These are phyloP conservation scores for Boletus subparvulus DNA, from an alignment of 768 basidiomycete species.

Conservation along the genomic window DNA sequence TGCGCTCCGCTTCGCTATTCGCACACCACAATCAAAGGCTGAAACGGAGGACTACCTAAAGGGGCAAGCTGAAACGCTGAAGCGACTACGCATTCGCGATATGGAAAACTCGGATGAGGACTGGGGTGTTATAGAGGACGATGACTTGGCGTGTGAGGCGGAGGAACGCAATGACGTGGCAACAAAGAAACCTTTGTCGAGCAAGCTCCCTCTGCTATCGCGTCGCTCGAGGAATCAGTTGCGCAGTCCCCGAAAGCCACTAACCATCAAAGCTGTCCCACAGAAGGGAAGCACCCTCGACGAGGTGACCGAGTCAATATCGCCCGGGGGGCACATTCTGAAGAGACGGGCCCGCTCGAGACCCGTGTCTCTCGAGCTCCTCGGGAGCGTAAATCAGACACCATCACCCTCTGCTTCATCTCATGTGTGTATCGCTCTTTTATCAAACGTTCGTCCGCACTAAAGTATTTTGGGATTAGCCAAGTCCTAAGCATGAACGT, in stretches of 20 bases:
- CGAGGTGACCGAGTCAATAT: constrained; percentile 68
- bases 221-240: constrained; percentile 31
- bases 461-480: not conserved
- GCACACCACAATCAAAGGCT: constrained; percentile 35
- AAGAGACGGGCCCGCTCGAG: constrained; percentile 75
- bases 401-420: constrained; percentile 41
- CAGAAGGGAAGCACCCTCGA: constrained; percentile 46
- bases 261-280: constrained; percentile 23
- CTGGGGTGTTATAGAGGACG: constrained; percentile 39
- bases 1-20: constrained; percentile 30
- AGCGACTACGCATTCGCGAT: constrained; percentile 59
- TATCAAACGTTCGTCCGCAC: not conserved
- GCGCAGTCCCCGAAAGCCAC: constrained; percentile 30
- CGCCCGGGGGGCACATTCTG: constrained; percentile 72
- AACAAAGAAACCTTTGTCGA: constrained; percentile 36
- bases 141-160: constrained; percentile 55
- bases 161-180: constrained; percentile 38
- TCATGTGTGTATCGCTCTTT: constrained; percentile 14
- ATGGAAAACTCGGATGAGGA: constrained; percentile 47
- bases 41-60: constrained; percentile 40
- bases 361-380: constrained; percentile 66
- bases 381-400: constrained; percentile 48
- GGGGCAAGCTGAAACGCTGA: constrained; percentile 65
- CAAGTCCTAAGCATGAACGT: constrained; percentile 13
- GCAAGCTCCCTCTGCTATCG: constrained; percentile 20